Percentiles rank a stretch among this genome's conserved stretches.
Conservation (phyloP, 1,139 yeast genomes). For the Kodamaea anthophila region DNA sequence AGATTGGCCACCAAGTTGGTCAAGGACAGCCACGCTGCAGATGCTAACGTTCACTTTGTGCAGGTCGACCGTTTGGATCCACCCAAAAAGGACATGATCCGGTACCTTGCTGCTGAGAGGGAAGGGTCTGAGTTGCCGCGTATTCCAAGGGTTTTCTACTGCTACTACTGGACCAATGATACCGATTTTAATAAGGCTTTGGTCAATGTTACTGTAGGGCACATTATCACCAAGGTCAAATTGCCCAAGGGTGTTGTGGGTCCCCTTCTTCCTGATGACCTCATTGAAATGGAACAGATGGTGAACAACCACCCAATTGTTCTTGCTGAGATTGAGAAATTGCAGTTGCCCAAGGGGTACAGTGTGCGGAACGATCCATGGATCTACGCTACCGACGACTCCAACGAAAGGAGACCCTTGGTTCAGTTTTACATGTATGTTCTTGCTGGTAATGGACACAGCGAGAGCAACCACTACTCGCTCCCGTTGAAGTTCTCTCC, state of each 20-base stretch:
- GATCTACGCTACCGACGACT: slow-evolving; percentile 81
- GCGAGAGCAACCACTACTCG: slow-evolving; percentile 81
- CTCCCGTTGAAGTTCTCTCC: slow-evolving; percentile 80
- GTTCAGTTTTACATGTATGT: slow-evolving; percentile 77
- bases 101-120: slow-evolving; percentile 64
- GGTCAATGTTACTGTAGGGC: slow-evolving; percentile 60
- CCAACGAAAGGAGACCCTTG: slow-evolving; percentile 54
- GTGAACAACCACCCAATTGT: slow-evolving; percentile 54
- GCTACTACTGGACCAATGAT: slow-evolving; percentile 57
- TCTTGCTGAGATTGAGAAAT: slow-evolving; percentile 56
- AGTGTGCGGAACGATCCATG: slow-evolving; percentile 72
- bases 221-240: slow-evolving; percentile 50
- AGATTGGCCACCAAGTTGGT: slow-evolving; percentile 56
- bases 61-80: slow-evolving; percentile 75
- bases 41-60: slow-evolving; percentile 56
- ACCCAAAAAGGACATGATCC: slow-evolving; percentile 69
- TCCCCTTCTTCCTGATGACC: slow-evolving; percentile 69
- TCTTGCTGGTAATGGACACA: slow-evolving; percentile 58
- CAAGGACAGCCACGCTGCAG: slow-evolving; percentile 49
- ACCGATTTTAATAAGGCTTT: slow-evolving; percentile 65
- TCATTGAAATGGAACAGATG: slow-evolving; percentile 47
- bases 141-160: slow-evolving; percentile 62
- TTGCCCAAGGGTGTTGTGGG: slow-evolving; percentile 65
- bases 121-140: slow-evolving; percentile 51
- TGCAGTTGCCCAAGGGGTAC: slow-evolving; percentile 51